Conservation (phyloP, 768 basidiomycete genomes). For the Agrocybe chaxingu region DNA sequence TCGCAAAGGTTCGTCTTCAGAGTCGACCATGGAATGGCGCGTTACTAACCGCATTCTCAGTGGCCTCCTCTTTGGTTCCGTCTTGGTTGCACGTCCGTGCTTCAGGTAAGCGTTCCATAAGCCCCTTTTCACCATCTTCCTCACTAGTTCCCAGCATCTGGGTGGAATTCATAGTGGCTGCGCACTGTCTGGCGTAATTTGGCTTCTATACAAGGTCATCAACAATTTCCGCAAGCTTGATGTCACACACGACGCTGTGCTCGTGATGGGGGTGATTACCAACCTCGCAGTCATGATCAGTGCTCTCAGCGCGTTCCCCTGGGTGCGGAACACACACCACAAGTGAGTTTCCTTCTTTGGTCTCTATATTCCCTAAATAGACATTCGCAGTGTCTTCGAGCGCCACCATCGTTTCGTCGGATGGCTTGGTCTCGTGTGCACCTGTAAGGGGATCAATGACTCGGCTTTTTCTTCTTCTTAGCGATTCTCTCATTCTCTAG, state of each 20-base stretch:
- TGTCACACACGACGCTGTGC: conserved; percentile 50
- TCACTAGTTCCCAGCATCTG: conserved; percentile 47
- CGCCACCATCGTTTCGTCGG: conserved; percentile 78
- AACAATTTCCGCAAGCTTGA: conserved; percentile 49
- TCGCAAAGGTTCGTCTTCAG: conserved; percentile 54
- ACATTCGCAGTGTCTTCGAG: conserved; percentile 60
- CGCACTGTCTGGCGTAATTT: conserved; percentile 64
- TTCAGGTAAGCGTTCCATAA: conserved; percentile 43
- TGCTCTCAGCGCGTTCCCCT: conserved; percentile 67
- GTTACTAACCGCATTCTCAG: conserved; percentile 27
- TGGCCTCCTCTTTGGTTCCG: conserved; percentile 75
- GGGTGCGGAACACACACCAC: conserved; percentile 79
- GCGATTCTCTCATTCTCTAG: conserved; percentile 20
- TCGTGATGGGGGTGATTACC: conserved; percentile 61
- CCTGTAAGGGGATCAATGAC: conserved; percentile 28
- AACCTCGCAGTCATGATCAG: conserved; percentile 55
- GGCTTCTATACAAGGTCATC: conserved; percentile 65
- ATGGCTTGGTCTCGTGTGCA: conserved; percentile 59
- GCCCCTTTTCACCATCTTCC: conserved; percentile 3
- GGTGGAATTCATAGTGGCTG: conserved; percentile 81
- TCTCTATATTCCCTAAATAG: conserved; percentile 3
- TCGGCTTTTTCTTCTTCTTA: not conserved
- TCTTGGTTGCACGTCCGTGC: conserved; percentile 67
- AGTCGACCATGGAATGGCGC: not conserved
- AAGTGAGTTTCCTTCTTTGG: conserved; percentile 47